phyloP scores from a whole-genome alignment of 768 basidiomycete species.

The Hygrophorus pudorinus region DNA sequence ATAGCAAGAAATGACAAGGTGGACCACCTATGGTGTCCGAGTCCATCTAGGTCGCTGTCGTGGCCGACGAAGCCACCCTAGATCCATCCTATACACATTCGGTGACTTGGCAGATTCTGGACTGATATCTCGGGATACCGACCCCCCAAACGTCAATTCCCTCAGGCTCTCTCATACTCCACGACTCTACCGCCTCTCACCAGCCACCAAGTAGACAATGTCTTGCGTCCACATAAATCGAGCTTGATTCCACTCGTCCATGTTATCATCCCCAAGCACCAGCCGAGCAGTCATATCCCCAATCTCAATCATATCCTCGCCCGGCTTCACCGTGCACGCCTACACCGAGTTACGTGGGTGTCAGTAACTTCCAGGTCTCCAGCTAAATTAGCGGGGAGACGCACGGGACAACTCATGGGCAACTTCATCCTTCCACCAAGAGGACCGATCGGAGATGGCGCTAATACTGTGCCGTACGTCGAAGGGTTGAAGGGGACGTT shows the following conservation, averaged over 20 bases:
- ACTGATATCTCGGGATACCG: too few species aligned
- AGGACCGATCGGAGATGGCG: background rate
- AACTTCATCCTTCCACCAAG: conserved; percentile 10
- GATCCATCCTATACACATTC: too few species aligned
- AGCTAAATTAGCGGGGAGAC: background rate
- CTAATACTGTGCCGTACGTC: conserved; percentile 10
- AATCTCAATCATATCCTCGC: conserved; percentile 10
- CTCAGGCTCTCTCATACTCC: too few species aligned
- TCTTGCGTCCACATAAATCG: conserved; percentile 12
- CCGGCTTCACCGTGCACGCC: conserved; percentile 9
- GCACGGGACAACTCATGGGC: conserved; percentile 14
- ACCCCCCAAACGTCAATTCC: too few species aligned
- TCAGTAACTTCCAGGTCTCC: background rate
- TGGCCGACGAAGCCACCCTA: too few species aligned
- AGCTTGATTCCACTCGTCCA: conserved; percentile 14
- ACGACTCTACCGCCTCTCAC: too few species aligned
- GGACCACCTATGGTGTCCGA: too few species aligned
- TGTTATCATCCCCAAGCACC: conserved; percentile 11
- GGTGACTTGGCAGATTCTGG: too few species aligned
- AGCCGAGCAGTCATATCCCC: conserved; percentile 11
- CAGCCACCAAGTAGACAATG: conserved; percentile 9
- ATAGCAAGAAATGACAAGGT: too few species aligned
- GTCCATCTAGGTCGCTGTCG: too few species aligned
- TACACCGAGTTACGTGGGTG: background rate
- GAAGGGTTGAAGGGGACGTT: conserved; percentile 12